These are phyloP conservation scores for Boletus smithii DNA, from an alignment of 1,284 basidiomycete species.

Conservation along the genomic window DNA sequence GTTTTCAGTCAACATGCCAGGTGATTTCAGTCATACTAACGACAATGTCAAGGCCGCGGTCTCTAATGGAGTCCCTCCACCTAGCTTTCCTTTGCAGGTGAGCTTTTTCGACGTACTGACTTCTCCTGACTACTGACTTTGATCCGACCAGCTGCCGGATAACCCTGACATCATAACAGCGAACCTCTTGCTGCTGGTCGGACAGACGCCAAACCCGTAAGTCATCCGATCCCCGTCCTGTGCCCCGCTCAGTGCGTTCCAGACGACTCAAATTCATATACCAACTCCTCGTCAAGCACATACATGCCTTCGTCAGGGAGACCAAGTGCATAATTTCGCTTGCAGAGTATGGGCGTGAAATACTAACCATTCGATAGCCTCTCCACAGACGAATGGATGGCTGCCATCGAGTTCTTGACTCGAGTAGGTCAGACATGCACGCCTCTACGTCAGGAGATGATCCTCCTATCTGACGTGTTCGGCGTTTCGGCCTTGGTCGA, in stretches of 20 bases:
- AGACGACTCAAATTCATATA: constrained; percentile 49
- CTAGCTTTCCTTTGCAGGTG: constrained; percentile 34
- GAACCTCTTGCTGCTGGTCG: constrained; percentile 50
- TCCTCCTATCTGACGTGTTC: constrained; percentile 75
- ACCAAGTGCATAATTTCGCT: constrained; percentile 42
- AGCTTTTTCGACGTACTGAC: background rate
- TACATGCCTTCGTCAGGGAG: constrained; percentile 73
- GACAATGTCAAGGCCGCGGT: constrained; percentile 20
- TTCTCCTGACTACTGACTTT: background rate
- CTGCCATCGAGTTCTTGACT: constrained; percentile 74
- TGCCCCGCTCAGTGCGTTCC: constrained; percentile 5
- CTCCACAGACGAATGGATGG: constrained; percentile 85
- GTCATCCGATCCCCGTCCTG: constrained; percentile 12
- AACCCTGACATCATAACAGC: constrained; percentile 53
- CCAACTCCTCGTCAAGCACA: constrained; percentile 51
- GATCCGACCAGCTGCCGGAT: constrained; percentile 43
- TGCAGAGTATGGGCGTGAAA: background rate
- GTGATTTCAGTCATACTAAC: constrained; percentile 13
- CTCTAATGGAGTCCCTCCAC: constrained; percentile 34
- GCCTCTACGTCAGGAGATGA: constrained; percentile 77
- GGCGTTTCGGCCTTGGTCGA: constrained; percentile 81
- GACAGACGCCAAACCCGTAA: constrained; percentile 42
- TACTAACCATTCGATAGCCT: constrained; percentile 38
- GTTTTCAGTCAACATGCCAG: background rate
- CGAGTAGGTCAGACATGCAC: constrained; percentile 70